A percentile compares a stretch with the other conserved stretches of the same genome.
phyloP scores from a whole-genome alignment of 2,329 filamentous ascomycete species.

The Elsinoe batatas region DNA sequence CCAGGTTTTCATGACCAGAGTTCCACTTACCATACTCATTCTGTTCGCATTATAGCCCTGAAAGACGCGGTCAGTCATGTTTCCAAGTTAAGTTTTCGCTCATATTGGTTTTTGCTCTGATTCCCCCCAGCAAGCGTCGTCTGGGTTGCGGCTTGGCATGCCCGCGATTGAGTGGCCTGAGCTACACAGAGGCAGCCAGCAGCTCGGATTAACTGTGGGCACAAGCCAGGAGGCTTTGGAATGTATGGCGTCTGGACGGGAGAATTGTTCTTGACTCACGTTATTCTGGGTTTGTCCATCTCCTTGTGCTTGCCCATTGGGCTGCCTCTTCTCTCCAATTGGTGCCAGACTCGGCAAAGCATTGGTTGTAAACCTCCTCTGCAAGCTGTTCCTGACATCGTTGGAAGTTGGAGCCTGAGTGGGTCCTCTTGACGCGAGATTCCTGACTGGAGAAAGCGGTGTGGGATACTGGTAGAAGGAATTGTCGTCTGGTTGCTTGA shows the following conservation, averaged over 20 bases:
- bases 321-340: conserved; percentile 46
- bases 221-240: too few relatives aligned
- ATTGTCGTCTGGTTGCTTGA: conserved; percentile 66
- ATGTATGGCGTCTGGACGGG: not conserved
- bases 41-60: conserved; percentile 1
- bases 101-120: not conserved
- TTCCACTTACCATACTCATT: conserved; percentile 7
- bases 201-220: too few relatives aligned
- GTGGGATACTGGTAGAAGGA: conserved; percentile 66
- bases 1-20: not conserved
- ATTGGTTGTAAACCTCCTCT: conserved; percentile 85
- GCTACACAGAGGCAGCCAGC: too few relatives aligned
- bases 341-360: conserved; percentile 63
- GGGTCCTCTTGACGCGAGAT: conserved; percentile 30
- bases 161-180: too few relatives aligned
- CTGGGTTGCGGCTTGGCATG: not conserved
- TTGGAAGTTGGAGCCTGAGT: conserved; percentile 46
- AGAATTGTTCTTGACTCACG: conserved; percentile 22
- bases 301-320: conserved; percentile 18
- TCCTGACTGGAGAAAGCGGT: conserved; percentile 42
- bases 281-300: conserved; percentile 35
- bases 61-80: not conserved
- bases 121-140: not conserved
- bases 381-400: conserved; percentile 67
- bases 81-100: not conserved